Percentiles rank a stretch among this genome's conserved stretches.
These are phyloP conservation scores for Odonthalia washingtoniensis DNA, from an alignment of 31 red algal genomes.

Conservation along the genomic window DNA sequence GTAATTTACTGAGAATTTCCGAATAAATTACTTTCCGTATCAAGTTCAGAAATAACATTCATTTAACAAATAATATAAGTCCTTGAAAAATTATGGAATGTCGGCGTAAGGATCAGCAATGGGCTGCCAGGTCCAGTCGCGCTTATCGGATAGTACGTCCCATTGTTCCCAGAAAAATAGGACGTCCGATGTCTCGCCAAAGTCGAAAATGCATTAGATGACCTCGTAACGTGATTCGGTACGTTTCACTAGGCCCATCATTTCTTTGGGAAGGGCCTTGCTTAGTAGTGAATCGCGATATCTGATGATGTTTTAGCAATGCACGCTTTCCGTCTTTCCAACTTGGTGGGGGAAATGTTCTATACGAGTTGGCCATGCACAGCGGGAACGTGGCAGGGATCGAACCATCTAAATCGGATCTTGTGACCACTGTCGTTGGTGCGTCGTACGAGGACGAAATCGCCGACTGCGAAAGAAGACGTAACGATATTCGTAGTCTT, in stretches of 20 bases:
- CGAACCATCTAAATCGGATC: constrained; percentile 41
- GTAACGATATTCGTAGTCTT: neutral
- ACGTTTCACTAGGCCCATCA: constrained; percentile 28
- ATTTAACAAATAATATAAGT: too few species aligned
- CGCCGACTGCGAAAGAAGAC: constrained; percentile 15
- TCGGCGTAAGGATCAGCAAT: neutral
- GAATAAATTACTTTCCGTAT: too few species aligned
- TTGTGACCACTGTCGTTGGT: constrained; percentile 42
- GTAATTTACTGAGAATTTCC: too few species aligned
- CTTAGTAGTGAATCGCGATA: constrained; percentile 29
- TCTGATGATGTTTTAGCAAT: constrained; percentile 34
- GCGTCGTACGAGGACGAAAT: constrained; percentile 46
- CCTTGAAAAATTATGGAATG: constrained; percentile 2
- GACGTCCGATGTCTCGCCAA: constrained; percentile 33
- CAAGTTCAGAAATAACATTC: too few species aligned
- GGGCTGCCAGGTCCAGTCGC: constrained; percentile 50
- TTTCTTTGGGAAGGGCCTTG: neutral
- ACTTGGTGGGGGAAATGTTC: neutral
- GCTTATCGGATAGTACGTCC: constrained; percentile 34
- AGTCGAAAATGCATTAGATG: constrained; percentile 9
- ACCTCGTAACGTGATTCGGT: constrained; percentile 41
- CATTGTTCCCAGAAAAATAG: constrained; percentile 25
- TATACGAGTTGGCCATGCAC: constrained; percentile 21
- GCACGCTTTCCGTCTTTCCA: neutral
- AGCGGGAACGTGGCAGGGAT: constrained; percentile 26